Percentiles rank a stretch among this genome's conserved stretches.
phyloP scores from a whole-genome alignment of 2,329 filamentous ascomycete species.

The Trichoderma brevicompactum region DNA sequence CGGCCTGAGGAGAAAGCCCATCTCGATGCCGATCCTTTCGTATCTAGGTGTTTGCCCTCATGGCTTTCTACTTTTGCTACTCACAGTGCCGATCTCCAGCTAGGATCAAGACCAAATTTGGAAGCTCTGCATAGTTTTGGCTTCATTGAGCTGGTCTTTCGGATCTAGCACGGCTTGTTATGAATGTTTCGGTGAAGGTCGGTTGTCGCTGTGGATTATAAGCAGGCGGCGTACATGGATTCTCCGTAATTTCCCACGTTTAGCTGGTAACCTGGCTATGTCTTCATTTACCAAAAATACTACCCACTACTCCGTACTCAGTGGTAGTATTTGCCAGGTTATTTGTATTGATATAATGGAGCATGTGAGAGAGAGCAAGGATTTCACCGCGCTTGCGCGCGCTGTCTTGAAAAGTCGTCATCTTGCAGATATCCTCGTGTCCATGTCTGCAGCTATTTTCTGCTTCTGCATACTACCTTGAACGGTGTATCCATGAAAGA shows the following conservation, averaged over 20 bases:
- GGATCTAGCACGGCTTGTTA: neutral
- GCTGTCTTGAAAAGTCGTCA: neutral
- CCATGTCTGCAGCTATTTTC: neutral
- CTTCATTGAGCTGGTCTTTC: neutral
- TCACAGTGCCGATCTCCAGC: neutral
- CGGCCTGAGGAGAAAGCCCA: neutral
- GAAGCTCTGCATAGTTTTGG: neutral
- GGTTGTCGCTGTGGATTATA: neutral
- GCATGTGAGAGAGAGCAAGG: neutral
- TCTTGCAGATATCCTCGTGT: neutral
- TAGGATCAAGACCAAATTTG: neutral
- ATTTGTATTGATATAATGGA: neutral
- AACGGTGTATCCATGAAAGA: neutral
- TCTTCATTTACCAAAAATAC: neutral
- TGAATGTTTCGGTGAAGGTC: neutral
- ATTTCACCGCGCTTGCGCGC: neutral
- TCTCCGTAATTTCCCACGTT: neutral
- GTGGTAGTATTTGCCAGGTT: neutral
- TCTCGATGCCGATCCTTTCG: neutral
- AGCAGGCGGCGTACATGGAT: neutral
- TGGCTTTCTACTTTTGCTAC: neutral
- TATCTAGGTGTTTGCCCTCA: neutral
- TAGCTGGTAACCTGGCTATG: neutral
- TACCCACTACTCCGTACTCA: neutral
- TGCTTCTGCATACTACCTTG: constrained; percentile 1